Evolutionary conservation across 2,329 filamentous ascomycete species (phyloP).

Genomic region (Lasiodiplodia sp.): DNA sequence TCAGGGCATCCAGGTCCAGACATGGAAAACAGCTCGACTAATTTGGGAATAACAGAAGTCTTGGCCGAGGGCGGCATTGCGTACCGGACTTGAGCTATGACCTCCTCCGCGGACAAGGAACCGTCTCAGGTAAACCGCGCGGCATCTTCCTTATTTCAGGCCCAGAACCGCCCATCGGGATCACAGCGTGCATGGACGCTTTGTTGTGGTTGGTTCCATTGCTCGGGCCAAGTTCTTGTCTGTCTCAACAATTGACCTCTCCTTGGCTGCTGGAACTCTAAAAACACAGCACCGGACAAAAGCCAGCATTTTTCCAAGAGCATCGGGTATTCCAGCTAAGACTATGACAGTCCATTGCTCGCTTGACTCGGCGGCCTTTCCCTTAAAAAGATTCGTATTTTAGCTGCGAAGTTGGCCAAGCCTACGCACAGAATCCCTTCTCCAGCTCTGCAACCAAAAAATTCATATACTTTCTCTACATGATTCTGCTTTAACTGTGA

Average conservation of each 20-base stretch:
- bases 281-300: background rate
- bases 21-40: background rate
- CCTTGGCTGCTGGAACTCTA: background rate
- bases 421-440: background rate
- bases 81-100: background rate
- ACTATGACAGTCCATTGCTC: background rate
- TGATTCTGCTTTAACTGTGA: background rate
- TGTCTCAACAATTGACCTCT: background rate
- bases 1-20: background rate
- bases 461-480: background rate
- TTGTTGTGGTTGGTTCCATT: background rate
- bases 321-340: background rate
- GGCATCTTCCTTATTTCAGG: background rate
- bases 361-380: background rate
- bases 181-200: background rate
- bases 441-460: background rate
- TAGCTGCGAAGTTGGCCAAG: background rate
- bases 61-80: background rate
- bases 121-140: constrained; percentile 4
- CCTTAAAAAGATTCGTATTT: background rate
- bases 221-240: background rate
- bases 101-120: background rate
- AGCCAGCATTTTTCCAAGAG: background rate
- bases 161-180: background rate
- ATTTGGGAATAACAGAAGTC: background rate